Evolutionary conservation across 179 eudicot genomes (phyloP).

Genomic region (Carnegiea gigantea): DNA sequence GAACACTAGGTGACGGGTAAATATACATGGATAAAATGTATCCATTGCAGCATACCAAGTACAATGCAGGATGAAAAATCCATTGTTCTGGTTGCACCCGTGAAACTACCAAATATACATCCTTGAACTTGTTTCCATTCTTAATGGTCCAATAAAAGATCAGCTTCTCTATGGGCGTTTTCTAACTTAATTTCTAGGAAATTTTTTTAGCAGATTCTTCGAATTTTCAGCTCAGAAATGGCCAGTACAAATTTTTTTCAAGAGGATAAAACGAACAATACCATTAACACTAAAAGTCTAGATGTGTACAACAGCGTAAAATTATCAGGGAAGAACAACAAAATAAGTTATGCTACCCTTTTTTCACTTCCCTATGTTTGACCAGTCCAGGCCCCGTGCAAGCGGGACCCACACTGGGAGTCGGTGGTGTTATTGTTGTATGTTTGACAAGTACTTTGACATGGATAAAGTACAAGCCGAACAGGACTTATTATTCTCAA

Average conservation of each 20-base stretch:
- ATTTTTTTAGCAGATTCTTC: not conserved
- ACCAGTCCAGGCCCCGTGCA: not conserved
- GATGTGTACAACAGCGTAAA: not conserved
- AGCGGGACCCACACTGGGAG: no score
- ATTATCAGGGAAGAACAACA: not conserved
- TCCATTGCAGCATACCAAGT: not conserved
- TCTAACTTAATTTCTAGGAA: not conserved
- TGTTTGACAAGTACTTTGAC: not conserved
- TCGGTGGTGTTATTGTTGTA: not conserved
- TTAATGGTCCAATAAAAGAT: not conserved
- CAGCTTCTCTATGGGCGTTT: not conserved
- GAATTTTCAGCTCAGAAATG: not conserved
- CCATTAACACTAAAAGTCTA: not conserved
- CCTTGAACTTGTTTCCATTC: not conserved
- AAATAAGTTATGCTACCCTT: not conserved
- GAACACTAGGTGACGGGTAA: not conserved
- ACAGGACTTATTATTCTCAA: not conserved
- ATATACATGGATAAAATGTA: not conserved
- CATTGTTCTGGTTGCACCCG: not conserved
- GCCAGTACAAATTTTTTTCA: not conserved
- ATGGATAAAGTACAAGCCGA: not conserved
- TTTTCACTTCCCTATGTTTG: not conserved
- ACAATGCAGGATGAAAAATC: not conserved
- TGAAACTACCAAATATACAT: not conserved
- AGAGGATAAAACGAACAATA: not conserved